phyloP scores from a whole-genome alignment of 306 rosid genomes.

The Gynostemma pentaphyllum region DNA sequence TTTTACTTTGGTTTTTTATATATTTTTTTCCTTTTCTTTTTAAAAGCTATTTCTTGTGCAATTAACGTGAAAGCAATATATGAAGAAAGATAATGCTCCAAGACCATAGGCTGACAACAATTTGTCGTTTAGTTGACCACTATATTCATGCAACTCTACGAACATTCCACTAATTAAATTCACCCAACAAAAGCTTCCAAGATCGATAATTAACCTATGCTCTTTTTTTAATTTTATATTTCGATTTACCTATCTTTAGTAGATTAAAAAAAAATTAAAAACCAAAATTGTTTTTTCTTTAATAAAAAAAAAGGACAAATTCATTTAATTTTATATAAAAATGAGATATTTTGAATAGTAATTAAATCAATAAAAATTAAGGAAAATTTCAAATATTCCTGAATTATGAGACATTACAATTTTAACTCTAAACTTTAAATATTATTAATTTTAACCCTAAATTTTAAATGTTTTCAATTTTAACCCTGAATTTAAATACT shows the following conservation, averaged over 20 bases:
- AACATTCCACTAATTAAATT: neutral
- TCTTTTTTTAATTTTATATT: neutral
- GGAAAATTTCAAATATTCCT: too few species aligned
- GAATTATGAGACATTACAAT: too few species aligned
- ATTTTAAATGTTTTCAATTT: too few species aligned
- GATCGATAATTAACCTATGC: too few species aligned
- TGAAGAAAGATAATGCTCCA: neutral
- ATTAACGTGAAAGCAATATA: neutral
- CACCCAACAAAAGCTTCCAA: too few species aligned
- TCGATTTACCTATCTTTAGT: neutral
- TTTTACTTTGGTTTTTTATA: neutral
- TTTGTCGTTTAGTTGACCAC: neutral
- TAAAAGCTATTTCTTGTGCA: neutral
- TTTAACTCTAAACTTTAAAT: too few species aligned
- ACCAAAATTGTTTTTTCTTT: neutral
- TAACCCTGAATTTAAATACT: too few species aligned
- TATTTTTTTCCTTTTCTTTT: too few species aligned
- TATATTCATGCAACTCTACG: neutral
- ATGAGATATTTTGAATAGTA: too few species aligned
- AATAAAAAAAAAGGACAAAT: neutral
- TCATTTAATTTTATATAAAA: too few species aligned
- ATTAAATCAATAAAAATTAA: too few species aligned
- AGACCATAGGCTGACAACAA: neutral
- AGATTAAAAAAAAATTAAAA: neutral
- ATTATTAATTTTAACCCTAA: too few species aligned